Evolutionary conservation across 2,329 filamentous ascomycete species (phyloP).

Genomic region (Falciphora oryzae): DNA sequence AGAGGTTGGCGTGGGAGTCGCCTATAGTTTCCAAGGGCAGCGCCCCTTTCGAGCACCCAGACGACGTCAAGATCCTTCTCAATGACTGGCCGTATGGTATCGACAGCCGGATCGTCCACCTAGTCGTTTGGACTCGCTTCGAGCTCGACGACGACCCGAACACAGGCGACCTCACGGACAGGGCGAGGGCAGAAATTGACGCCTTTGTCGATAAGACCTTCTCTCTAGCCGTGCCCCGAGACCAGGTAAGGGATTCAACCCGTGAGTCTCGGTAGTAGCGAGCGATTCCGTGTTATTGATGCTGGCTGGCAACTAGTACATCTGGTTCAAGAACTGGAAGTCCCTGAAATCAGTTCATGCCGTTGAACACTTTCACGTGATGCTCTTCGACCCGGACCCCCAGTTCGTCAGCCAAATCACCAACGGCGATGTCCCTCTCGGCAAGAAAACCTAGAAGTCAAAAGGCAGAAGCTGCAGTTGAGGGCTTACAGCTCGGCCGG

Average conservation of each 20-base stretch:
- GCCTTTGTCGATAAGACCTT: slow-evolving; percentile 66
- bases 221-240: slow-evolving; percentile 39
- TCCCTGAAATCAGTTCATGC: slow-evolving; percentile 78
- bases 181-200: slow-evolving; percentile 60
- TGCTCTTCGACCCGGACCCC: slow-evolving; percentile 72
- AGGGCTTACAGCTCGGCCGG: neutral
- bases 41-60: slow-evolving; percentile 36
- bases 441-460: slow-evolving; percentile 29
- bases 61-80: slow-evolving; percentile 67
- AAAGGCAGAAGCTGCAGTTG: neutral
- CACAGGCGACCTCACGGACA: slow-evolving; percentile 62
- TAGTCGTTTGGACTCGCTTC: slow-evolving; percentile 94
- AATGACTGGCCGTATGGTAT: slow-evolving; percentile 97
- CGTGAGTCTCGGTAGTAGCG: neutral
- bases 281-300: neutral
- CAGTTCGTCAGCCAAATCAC: slow-evolving; percentile 67
- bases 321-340: slow-evolving; percentile 90
- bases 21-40: slow-evolving; percentile 30
- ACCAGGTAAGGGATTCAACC: slow-evolving; percentile 41
- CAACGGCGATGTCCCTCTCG: slow-evolving; percentile 64
- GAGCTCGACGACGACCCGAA: slow-evolving; percentile 60
- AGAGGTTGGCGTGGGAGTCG: slow-evolving; percentile 64
- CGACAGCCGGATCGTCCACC: slow-evolving; percentile 69
- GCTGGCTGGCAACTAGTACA: slow-evolving; percentile 24
- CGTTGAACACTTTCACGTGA: slow-evolving; percentile 92